Conservation (phyloP, 2,329 filamentous ascomycete genomes). For the Pseudocercospora crystallina region DNA sequence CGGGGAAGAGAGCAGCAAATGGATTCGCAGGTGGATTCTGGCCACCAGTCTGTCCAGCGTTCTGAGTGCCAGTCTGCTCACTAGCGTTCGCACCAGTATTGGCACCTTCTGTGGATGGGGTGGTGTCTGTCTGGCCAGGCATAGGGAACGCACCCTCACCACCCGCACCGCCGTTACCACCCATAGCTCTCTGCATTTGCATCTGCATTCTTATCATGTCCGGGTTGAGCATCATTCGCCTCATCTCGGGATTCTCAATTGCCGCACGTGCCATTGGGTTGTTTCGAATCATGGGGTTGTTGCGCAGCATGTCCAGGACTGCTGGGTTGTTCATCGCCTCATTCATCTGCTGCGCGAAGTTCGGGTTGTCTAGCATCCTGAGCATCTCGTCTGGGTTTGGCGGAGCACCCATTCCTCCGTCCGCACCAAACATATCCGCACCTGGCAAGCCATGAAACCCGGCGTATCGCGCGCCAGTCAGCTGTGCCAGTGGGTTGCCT, state of each 20-base stretch:
- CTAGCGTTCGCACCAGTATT: constrained; percentile 18
- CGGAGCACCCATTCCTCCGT: constrained; percentile 92
- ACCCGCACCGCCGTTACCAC: constrained; percentile 49
- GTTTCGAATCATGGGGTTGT: constrained; percentile 71
- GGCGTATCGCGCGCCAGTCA: constrained; percentile 91
- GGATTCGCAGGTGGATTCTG: constrained; percentile 56
- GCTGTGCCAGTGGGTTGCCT: constrained; percentile 83
- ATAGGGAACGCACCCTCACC: constrained; percentile 71
- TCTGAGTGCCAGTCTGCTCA: constrained; percentile 31
- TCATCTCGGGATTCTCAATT: constrained; percentile 82
- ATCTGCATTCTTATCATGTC: constrained; percentile 78
- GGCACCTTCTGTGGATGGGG: constrained; percentile 46
- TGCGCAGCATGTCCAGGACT: constrained; percentile 77
- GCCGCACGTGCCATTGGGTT: constrained; percentile 88
- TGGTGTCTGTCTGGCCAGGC: constrained; percentile 87
- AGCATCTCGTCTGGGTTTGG: constrained; percentile 78
- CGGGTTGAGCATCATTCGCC: constrained; percentile 90
- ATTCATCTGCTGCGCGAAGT: constrained; percentile 83
- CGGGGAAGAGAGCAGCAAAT: constrained; percentile 60
- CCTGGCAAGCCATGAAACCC: constrained; percentile 87
- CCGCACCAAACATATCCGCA: constrained; percentile 85
- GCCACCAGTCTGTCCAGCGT: constrained; percentile 20
- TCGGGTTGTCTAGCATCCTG: constrained; percentile 83
- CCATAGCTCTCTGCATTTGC: constrained; percentile 71
- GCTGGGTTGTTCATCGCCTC: constrained; percentile 94